A percentile compares a stretch with the other conserved stretches of the same genome.
Conservation (phyloP, 2,329 filamentous ascomycete species). For the Ceratocystis destructans region DNA sequence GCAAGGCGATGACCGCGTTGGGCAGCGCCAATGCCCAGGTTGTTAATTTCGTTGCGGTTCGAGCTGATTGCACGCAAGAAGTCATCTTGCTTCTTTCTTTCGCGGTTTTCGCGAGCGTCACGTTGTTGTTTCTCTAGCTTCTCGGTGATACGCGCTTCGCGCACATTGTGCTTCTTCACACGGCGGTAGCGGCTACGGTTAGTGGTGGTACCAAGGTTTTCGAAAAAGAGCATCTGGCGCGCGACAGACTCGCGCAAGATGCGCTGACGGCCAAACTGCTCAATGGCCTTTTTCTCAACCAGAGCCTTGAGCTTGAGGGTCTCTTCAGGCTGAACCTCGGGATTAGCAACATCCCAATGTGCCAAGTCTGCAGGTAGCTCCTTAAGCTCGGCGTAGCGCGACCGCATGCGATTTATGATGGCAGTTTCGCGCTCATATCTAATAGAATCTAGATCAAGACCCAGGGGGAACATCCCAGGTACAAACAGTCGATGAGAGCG, state of each 20-base stretch:
- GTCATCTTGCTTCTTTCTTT: constrained; percentile 94
- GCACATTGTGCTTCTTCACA: constrained; percentile 92
- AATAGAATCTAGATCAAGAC: constrained; percentile 74
- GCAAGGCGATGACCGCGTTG: constrained; percentile 74
- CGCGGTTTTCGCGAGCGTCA: constrained; percentile 84
- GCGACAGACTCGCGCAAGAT: constrained; percentile 75
- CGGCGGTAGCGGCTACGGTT: constrained; percentile 83
- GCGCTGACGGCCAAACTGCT: constrained; percentile 77
- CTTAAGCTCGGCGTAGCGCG: constrained; percentile 73
- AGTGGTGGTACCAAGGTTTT: constrained; percentile 93
- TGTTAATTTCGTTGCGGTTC: constrained; percentile 65
- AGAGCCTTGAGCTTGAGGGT: constrained; percentile 75
- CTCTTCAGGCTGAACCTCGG: constrained; percentile 56
- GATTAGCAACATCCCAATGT: constrained; percentile 69
- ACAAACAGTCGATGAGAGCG: constrained; percentile 67
- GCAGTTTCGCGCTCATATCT: constrained; percentile 78
- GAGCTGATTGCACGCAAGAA: constrained; percentile 77
- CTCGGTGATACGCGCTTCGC: constrained; percentile 93
- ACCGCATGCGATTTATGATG: constrained; percentile 77
- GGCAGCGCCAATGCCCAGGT: constrained; percentile 51
- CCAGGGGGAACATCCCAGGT: constrained; percentile 76
- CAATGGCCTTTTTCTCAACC: constrained; percentile 89
- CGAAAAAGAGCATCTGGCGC: constrained; percentile 84
- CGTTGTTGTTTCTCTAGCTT: constrained; percentile 98
- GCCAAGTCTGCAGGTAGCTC: constrained; percentile 72